Conservation (phyloP, 768 basidiomycete genomes). For the Tricholoma saponaceum region DNA sequence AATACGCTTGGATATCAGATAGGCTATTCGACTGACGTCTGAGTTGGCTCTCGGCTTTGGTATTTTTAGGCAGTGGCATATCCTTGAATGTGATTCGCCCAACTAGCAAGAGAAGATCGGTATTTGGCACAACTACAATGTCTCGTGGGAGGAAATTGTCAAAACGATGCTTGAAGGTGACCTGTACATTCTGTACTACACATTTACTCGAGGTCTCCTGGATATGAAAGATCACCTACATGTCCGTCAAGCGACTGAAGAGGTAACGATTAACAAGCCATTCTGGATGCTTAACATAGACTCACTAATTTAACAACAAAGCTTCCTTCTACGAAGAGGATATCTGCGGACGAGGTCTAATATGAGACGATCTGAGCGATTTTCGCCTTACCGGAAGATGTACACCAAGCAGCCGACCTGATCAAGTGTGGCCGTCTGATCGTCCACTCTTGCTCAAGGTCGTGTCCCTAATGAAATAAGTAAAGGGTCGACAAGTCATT, state of each 20-base stretch:
- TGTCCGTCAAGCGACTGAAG: slow-evolving; percentile 7
- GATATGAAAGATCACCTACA: background rate
- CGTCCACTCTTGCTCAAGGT: background rate
- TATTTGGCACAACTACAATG: background rate
- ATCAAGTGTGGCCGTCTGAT: slow-evolving; percentile 9
- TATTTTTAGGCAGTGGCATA: background rate
- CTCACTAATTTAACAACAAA: slow-evolving; percentile 11
- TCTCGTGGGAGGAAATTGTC: background rate
- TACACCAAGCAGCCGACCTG: slow-evolving; percentile 8
- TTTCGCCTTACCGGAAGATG: background rate
- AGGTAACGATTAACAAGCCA: background rate
- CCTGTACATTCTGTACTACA: background rate
- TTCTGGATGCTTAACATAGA: background rate
- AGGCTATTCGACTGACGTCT: background rate
- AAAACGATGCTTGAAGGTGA: background rate
- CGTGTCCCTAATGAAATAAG: background rate
- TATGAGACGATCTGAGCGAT: background rate
- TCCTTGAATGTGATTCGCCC: background rate
- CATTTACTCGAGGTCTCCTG: background rate
- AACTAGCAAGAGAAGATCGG: background rate
- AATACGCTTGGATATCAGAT: background rate
- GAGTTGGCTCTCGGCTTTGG: slow-evolving; percentile 2
- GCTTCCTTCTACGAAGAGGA: slow-evolving; percentile 10
- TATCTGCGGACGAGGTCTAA: slow-evolving; percentile 1
- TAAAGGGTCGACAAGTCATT: background rate